These are phyloP conservation scores for Monosporascus sp. DNA, from an alignment of 2,329 filamentous ascomycete genomes.

Conservation along the genomic window DNA sequence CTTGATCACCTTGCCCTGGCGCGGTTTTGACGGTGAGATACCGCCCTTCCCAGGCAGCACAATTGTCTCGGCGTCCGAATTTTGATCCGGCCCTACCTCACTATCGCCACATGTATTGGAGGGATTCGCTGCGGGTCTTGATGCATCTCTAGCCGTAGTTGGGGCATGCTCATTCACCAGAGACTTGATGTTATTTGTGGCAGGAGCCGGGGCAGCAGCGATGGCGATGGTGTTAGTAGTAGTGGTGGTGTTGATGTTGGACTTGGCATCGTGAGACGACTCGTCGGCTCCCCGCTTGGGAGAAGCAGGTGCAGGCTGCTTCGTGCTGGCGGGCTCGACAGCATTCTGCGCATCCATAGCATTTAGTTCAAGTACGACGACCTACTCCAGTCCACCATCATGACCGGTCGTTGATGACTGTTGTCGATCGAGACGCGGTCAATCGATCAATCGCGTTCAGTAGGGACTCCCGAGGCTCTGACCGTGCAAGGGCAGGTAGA, in stretches of 20 bases:
- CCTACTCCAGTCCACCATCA: conserved; percentile 53
- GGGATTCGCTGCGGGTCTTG: conserved; percentile 21
- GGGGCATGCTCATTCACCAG: conserved; percentile 17
- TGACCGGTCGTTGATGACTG: conserved; percentile 41
- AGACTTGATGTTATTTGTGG: conserved; percentile 16
- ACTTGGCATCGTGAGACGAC: conserved; percentile 5
- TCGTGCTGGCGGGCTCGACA: conserved; percentile 57
- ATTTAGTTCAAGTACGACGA: conserved; percentile 49
- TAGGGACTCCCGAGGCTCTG: neutral
- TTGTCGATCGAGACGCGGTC: conserved; percentile 4
- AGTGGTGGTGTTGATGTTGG: neutral
- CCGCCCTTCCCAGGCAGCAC: conserved; percentile 62
- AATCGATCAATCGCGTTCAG: neutral
- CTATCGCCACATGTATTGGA: conserved; percentile 33
- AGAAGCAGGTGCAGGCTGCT: conserved; percentile 51
- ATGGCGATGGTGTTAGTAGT: neutral
- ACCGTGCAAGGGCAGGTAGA: neutral
- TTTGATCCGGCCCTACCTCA: conserved; percentile 46
- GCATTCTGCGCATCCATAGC: conserved; percentile 66
- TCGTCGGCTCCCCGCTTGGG: conserved; percentile 39
- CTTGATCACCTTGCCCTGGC: conserved; percentile 60
- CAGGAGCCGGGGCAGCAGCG: conserved; percentile 9
- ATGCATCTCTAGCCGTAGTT: conserved; percentile 23
- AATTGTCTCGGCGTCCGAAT: conserved; percentile 69
- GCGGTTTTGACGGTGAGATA: conserved; percentile 57